phyloP scores from a whole-genome alignment of 1,139 yeast genomes.

The Hansenula lynferdii region DNA sequence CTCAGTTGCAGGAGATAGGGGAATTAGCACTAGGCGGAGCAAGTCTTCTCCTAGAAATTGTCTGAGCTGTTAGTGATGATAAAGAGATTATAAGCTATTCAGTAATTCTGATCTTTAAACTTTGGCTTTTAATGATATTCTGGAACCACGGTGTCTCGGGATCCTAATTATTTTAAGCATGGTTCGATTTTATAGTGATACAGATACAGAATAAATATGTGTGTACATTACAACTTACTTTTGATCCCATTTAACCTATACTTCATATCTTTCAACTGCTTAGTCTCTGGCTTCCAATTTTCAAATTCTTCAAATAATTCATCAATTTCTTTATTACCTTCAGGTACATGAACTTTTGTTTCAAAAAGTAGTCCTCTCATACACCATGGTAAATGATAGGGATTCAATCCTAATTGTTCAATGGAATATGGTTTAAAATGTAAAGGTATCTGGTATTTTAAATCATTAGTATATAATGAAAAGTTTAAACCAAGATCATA shows the following conservation, averaged over 20 bases:
- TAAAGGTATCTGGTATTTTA: slow-evolving; percentile 48
- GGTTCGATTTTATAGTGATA: too few relatives aligned
- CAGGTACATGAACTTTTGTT: slow-evolving; percentile 28
- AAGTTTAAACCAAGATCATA: slow-evolving; percentile 77
- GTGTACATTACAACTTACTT: slow-evolving; percentile 27
- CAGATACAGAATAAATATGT: not conserved
- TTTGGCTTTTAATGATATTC: too few relatives aligned
- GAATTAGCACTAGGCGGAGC: too few relatives aligned
- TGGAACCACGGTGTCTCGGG: too few relatives aligned
- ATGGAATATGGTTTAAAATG: slow-evolving; percentile 57
- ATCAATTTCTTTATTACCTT: slow-evolving; percentile 51
- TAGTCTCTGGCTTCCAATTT: slow-evolving; percentile 81
- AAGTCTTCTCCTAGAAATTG: too few relatives aligned
- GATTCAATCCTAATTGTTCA: slow-evolving; percentile 63
- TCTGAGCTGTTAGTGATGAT: too few relatives aligned
- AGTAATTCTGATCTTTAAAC: too few relatives aligned
- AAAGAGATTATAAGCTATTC: too few relatives aligned
- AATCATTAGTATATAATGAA: slow-evolving; percentile 69
- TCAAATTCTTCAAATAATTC: slow-evolving; percentile 68
- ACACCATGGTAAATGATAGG: slow-evolving; percentile 90
- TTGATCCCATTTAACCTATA: slow-evolving; percentile 73
- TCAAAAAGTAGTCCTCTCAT: slow-evolving; percentile 75
- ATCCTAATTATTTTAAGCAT: too few relatives aligned
- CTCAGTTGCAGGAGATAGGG: too few relatives aligned
- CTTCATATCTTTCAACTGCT: slow-evolving; percentile 75